Base-by-base conservation (phyloP, 1,284 basidiomycete species). In the Phylloboletellus chloephorus region DNA sequence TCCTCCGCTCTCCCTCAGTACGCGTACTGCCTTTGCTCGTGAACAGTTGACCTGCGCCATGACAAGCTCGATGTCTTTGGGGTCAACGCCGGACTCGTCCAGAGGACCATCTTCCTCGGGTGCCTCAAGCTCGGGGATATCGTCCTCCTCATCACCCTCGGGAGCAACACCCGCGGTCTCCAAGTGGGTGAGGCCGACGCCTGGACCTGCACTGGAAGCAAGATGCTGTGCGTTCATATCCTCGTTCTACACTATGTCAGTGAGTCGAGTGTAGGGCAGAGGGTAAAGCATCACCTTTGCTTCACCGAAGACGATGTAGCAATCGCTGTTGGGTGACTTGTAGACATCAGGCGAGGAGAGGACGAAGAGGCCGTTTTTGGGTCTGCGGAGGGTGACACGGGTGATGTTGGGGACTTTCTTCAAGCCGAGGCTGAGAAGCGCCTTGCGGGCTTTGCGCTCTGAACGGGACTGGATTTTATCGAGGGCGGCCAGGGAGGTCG, bases 241-340 rank as follows among this genome's bases (percentile, higher is more conserved):
- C 72, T 97, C 93, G 53, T 90, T 80, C 85, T 89, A 29, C 7
- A 17, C 25, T 5, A 33, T n/a, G 25, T 46, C 21, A 43, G 41
- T 41, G n/a, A 11, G 16, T 25, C 10, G 16, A 8, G 2, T 3
- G 6, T 28, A 40, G 42, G 46, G 46, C 17, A 40, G 16, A 48
- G 40, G 51, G 46, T 31, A 47, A 26, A 40, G 21, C 10, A 11
- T 44, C 63, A 85, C 83, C 79, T 94, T 96, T 53, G 92, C 93
- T 74, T 98, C 95, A 55, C 95, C 95, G 57, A 98, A 98, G 52
- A 98, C 92, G 64, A 98, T 92, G 78, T 98, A 98, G 69, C 88
- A 91, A 69, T 98, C 96, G 59, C 90, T 93, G 69, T 89, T 90
- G 38, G 88, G 82, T 39, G 92, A 93, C 76, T 97, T 98, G 84